Base-by-base conservation (phyloP, 129 eudicot genomes). In the Calendula officinalis region DNA sequence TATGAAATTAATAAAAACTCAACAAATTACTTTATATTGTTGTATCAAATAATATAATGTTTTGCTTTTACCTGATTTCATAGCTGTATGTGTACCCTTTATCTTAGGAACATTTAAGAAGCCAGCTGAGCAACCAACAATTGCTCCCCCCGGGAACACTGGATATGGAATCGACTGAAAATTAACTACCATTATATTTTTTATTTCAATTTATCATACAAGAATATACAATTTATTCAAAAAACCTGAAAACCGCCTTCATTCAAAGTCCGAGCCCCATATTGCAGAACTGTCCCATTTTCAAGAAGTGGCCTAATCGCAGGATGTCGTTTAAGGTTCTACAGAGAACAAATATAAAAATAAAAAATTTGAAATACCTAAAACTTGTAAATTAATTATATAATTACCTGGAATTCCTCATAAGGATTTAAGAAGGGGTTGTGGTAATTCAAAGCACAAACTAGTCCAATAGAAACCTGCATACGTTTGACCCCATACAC, bases 151-250 rank as follows among this genome's bases (percentile, higher is more conserved):
- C 15, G 99, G 99, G 84, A 92, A 92, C 80, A 88, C 92, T 76
- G 96, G 99, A 80, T 88, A 92, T 55, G 99, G 99, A 75, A 92
- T 81, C 52, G 99, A 88, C 99, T 92, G 98, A 81, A 88, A 91
- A 71, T 88, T 83, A 79, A 76, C 70, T 72, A 84, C 70, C 75
- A 84, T 82, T 74, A 72, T 78, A 70, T 70, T 74, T 72, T 34
- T 68, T 22, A 22, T 71, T 67, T 73, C 71, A 56, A 5, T 71
- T 56, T 70, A 54, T 27, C 14, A 51, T 42, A 64, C 32, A 9
- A 15, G 44, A 46, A 12, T 30, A 54, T 41, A 44, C 4, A 30
- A 17, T 4, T 44, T 34, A 17, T 56, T 11, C 32, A n/a, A 36
- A 13, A 69, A 56, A 92, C 98, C 98, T 92, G 99, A 80, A 81